Evolutionary conservation across 805 yeast species (phyloP), one percentile per base, ranked within the genome.

Genomic region (Candida schatavii): DNA sequence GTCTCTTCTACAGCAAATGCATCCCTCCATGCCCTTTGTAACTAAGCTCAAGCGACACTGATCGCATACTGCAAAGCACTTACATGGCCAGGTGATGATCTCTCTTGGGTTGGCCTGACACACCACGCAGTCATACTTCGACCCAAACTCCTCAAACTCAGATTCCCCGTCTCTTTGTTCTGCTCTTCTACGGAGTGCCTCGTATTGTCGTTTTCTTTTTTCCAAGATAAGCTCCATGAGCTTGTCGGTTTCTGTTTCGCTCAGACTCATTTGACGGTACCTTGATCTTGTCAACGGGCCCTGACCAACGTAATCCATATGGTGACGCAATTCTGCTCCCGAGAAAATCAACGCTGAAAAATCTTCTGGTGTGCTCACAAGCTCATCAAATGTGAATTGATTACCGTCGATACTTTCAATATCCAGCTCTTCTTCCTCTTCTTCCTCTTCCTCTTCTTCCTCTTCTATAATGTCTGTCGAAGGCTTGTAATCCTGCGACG

Each of bases 61-160:
- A 48, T 89, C 96, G 61, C 97, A 90, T 4, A 90, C 70, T 0
- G 96, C 89, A 42, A 90, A 78, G 60, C 97, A 90, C 51, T 80
- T 78, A 57, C 97, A 90, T 0, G 97, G 97, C 97, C 97, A 90
- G 2, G 91, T 68, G 6, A 90, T 81, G 32, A 90, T 77, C 43
- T 83, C 85, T 49, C 97, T 72, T 4, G 80, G 76, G 44, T 83
- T 79, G 4, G 74, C 71, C 50, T 85, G 91, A 58, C 97, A 90
- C 2, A 90, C 83, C 5, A 87, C 95, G 62, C 97, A 89, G 4
- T 69, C 67, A 4, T 78, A 49, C 18, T 68, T 58, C 2, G 63
- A 51, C 21, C 59, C 59, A 4, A 59, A 48, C 5, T 61, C 67
- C 5, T 60, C 66, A 2, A 58, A 59, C 13, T 50, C 54, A 18